A percentile compares a stretch with the other conserved stretches of the same genome.
Evolutionary conservation across 495 filamentous ascomycete species (phyloP).

Genomic region (Hypoxylon crocopeplum): DNA sequence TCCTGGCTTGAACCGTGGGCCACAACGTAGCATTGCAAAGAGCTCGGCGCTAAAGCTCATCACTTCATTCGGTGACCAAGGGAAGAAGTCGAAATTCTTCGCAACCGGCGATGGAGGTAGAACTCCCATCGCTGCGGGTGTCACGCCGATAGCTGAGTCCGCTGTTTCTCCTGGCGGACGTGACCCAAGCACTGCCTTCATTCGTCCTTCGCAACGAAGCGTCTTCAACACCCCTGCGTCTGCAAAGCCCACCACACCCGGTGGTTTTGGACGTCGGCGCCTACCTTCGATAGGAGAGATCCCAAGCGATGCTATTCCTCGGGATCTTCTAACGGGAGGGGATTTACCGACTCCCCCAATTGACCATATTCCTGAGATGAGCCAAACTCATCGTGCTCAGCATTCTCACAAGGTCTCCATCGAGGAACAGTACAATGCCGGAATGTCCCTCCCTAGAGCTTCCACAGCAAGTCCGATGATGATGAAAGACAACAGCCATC

Average conservation of each 20-base stretch:
- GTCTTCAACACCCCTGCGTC: slow-evolving; percentile 70
- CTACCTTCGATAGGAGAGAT: slow-evolving; percentile 88
- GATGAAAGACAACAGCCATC: slow-evolving; percentile 46
- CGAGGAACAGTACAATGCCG: slow-evolving; percentile 27
- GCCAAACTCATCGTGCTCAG: slow-evolving; percentile 15
- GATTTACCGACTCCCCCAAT: slow-evolving; percentile 43
- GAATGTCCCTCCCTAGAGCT: slow-evolving; percentile 45
- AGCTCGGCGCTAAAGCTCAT: slow-evolving; percentile 91
- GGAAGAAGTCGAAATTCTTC: slow-evolving; percentile 70
- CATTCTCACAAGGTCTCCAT: slow-evolving; percentile 26
- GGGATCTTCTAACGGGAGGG: slow-evolving; percentile 41
- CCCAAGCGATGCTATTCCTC: slow-evolving; percentile 45
- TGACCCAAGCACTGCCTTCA: slow-evolving; percentile 69
- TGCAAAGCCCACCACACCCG: slow-evolving; percentile 76
- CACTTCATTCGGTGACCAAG: slow-evolving; percentile 78
- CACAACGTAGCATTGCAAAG: slow-evolving; percentile 69
- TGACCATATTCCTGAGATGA: slow-evolving; percentile 20
- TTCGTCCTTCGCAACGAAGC: slow-evolving; percentile 64
- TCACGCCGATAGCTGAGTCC: slow-evolving; percentile 92
- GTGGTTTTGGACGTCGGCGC: slow-evolving; percentile 69
- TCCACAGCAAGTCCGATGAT: slow-evolving; percentile 60
- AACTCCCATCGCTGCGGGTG: slow-evolving; percentile 77
- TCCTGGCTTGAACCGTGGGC: slow-evolving; percentile 55
- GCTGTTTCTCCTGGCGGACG: slow-evolving; percentile 77
- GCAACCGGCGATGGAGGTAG: slow-evolving; percentile 69